A percentile compares a stretch with the other conserved stretches of the same genome.
phyloP scores from a whole-genome alignment of 768 basidiomycete genomes.

The Serendipita sp. region DNA sequence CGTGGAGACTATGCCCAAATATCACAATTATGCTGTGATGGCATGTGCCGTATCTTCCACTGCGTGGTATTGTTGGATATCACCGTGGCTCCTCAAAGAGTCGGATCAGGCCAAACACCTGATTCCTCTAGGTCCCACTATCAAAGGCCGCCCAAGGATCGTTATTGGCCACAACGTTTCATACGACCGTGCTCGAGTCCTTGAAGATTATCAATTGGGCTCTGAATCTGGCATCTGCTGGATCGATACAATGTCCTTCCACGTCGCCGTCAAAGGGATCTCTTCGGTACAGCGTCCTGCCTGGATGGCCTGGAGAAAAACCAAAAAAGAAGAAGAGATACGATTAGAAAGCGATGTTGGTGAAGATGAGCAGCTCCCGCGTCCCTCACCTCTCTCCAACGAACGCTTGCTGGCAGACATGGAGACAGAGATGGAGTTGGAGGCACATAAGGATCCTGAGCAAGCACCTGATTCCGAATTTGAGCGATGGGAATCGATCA shows the following conservation, averaged over 20 bases:
- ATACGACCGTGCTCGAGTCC: conserved; percentile 73
- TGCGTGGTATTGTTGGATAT: conserved; percentile 94
- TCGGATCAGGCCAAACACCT: conserved; percentile 44
- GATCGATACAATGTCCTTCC: conserved; percentile 88
- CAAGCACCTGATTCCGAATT: conserved; percentile 28
- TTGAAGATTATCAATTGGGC: conserved; percentile 62
- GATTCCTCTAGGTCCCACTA: conserved; percentile 48
- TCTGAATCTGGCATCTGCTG: conserved; percentile 55
- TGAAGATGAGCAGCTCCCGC: conserved; percentile 24
- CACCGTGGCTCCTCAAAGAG: conserved; percentile 72
- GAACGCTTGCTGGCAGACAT: background rate
- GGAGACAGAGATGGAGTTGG: background rate
- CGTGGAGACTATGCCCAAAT: conserved; percentile 80
- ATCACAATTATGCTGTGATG: conserved; percentile 71
- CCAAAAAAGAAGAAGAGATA: conserved; percentile 22
- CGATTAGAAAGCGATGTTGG: conserved; percentile 26
- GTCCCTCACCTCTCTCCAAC: conserved; percentile 24
- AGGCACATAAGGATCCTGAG: conserved; percentile 21
- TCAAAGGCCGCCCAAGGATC: conserved; percentile 30
- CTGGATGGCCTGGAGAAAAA: conserved; percentile 77
- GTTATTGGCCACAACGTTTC: conserved; percentile 92
- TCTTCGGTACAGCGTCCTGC: conserved; percentile 88
- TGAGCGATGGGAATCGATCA: conserved; percentile 84
- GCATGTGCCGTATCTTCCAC: conserved; percentile 71
- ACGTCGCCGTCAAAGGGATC: conserved; percentile 86